phyloP scores from a whole-genome alignment of 164 flowering plant genomes.

The Umbilicus rupestris region DNA sequence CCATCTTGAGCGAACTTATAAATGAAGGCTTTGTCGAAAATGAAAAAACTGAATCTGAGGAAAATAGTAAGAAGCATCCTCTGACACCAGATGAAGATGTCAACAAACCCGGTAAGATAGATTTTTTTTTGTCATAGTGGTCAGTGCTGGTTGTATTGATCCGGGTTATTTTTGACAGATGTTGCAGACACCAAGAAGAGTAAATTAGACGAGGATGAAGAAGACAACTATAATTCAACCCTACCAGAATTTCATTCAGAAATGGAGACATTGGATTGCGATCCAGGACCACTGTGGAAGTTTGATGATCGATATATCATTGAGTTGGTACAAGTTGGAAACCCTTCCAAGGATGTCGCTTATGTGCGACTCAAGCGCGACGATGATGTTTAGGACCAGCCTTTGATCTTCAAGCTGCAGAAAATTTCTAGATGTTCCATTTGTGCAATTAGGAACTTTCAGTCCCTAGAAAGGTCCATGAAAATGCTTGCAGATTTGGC shows the following conservation, averaged over 20 bases:
- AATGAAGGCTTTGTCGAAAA: background rate
- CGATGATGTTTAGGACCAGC: background rate
- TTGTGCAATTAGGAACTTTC: background rate
- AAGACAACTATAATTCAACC: background rate
- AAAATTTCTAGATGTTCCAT: background rate
- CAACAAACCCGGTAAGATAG: background rate
- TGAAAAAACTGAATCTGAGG: background rate
- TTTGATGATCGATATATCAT: conserved; percentile 1
- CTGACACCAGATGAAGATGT: background rate
- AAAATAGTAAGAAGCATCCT: background rate
- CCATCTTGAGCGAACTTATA: background rate
- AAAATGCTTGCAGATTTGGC: no score
- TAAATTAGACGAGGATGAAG: background rate
- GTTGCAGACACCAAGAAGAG: background rate
- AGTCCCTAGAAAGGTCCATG: no score
- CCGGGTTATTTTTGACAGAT: no score
- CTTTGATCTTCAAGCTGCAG: background rate
- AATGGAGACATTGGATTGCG: background rate
- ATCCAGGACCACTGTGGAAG: background rate
- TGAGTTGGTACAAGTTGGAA: conserved; percentile 3
- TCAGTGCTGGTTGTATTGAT: no score
- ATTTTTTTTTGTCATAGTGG: no score
- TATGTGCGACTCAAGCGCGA: conserved; percentile 13
- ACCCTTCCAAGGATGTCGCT: conserved; percentile 2
- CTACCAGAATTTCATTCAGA: background rate